Conservation (phyloP, 2,329 filamentous ascomycete genomes). For the Hirsutella rhossiliensis region DNA sequence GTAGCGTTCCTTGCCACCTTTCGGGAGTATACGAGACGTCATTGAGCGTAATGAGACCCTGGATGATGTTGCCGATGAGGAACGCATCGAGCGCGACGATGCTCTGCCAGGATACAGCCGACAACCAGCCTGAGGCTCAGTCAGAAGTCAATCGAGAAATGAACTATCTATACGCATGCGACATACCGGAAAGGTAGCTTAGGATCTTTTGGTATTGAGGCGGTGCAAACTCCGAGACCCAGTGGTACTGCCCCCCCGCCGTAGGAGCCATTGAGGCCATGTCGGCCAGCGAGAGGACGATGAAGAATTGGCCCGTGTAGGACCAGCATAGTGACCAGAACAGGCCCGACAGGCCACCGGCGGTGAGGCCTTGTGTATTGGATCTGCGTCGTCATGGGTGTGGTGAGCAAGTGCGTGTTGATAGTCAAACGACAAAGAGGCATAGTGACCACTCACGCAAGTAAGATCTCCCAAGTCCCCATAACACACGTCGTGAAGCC, state of each 20-base stretch:
- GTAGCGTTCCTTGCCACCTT: constrained; percentile 4
- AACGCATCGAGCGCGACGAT: constrained; percentile 27
- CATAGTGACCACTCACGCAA: constrained; percentile 14
- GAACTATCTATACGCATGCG: not conserved
- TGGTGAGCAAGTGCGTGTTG: not conserved
- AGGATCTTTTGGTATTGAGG: constrained; percentile 35
- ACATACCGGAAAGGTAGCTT: constrained; percentile 26
- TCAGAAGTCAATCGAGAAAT: not conserved
- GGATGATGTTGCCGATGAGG: constrained; percentile 30
- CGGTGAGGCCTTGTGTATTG: constrained; percentile 7
- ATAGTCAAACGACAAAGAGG: not conserved
- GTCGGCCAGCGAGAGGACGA: constrained; percentile 32
- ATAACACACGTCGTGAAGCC: constrained; percentile 34
- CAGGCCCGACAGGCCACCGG: constrained; percentile 8
- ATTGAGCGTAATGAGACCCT: constrained; percentile 27
- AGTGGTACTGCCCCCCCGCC: constrained; percentile 45
- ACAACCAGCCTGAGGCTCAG: constrained; percentile 26
- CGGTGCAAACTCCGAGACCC: constrained; percentile 43
- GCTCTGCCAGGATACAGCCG: constrained; percentile 27
- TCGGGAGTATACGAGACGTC: constrained; percentile 1
- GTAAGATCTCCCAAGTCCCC: constrained; percentile 29
- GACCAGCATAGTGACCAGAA: constrained; percentile 9
- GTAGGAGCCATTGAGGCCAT: constrained; percentile 44
- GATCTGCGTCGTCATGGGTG: constrained; percentile 26
- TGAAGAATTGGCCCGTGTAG: constrained; percentile 16